Evolutionary conservation across 2,329 filamentous ascomycete species (phyloP).

Genomic region (Domatiomyces globalis): DNA sequence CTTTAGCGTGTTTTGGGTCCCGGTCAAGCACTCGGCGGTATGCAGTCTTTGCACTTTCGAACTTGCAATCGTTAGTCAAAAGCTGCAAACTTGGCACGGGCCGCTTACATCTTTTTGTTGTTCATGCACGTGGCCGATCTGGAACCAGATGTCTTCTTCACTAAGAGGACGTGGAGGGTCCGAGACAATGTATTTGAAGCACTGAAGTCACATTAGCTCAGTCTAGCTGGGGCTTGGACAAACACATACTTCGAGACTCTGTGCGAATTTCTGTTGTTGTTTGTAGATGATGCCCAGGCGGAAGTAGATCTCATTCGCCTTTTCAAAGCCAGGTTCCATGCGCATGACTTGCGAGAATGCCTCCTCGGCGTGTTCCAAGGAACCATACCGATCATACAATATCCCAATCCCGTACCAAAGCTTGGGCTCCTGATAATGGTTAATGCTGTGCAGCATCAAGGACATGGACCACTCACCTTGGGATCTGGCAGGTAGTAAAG

Average conservation of each 20-base stretch:
- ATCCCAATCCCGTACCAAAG: constrained; percentile 99
- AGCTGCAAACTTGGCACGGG: neutral
- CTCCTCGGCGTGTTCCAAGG: constrained; percentile 91
- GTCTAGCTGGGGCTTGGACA: neutral
- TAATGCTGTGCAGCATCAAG: neutral
- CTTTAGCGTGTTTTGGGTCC: constrained; percentile 93
- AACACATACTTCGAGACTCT: constrained; percentile 68
- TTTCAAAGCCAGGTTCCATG: constrained; percentile 94
- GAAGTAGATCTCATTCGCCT: constrained; percentile 98
- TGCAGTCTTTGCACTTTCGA: constrained; percentile 80
- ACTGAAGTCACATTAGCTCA: constrained; percentile 39
- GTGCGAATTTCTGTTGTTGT: constrained; percentile 83
- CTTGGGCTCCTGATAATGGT: constrained; percentile 60
- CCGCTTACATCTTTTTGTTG: constrained; percentile 89
- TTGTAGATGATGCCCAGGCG: constrained; percentile 99
- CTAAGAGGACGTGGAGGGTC: constrained; percentile 85
- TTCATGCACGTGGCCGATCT: constrained; percentile 96
- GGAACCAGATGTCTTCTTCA: constrained; percentile 98
- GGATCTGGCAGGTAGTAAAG: constrained; percentile 84
- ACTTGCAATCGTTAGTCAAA: constrained; percentile 42
- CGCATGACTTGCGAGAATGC: constrained; percentile 98
- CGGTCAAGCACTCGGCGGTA: constrained; percentile 88
- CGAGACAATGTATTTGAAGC: constrained; percentile 94
- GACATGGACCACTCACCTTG: constrained; percentile 47
- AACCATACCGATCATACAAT: constrained; percentile 90